Percentiles rank a stretch among this genome's conserved stretches.
Conservation (phyloP, 257 asterid genomes). For the Plantago ovata region DNA sequence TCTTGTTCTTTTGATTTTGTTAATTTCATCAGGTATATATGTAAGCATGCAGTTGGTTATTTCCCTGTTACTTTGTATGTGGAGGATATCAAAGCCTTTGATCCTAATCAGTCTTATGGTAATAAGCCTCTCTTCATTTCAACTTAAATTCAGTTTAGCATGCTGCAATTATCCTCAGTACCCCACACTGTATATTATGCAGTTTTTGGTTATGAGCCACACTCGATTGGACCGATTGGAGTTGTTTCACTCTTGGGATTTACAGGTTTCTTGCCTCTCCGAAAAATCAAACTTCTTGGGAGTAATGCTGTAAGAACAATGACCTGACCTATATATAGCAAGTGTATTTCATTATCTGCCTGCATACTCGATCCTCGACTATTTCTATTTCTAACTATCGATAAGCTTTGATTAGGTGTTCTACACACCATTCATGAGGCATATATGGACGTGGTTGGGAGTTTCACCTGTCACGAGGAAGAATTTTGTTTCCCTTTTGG, state of each 20-base stretch:
- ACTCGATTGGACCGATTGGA: conserved; percentile 95
- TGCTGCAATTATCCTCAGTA: too few relatives aligned
- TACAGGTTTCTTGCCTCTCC: conserved; percentile 80
- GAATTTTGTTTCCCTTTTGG: conserved; percentile 53
- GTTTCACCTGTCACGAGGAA: conserved; percentile 71
- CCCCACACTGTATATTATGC: too few relatives aligned
- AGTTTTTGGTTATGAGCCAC: conserved; percentile 96
- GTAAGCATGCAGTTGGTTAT: conserved; percentile 84
- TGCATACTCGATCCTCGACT: conserved; percentile 13
- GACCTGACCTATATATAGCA: neutral
- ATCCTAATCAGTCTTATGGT: conserved; percentile 93
- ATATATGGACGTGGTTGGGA: conserved; percentile 95
- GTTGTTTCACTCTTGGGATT: conserved; percentile 69
- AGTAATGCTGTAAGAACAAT: conserved; percentile 70
- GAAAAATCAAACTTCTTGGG: conserved; percentile 76
- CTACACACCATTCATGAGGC: conserved; percentile 84
- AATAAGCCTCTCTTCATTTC: conserved; percentile 8
- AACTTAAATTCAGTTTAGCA: too few relatives aligned
- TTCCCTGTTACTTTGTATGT: conserved; percentile 79
- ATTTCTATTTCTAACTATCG: conserved; percentile 17
- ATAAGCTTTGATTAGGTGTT: conserved; percentile 53
- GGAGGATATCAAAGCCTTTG: conserved; percentile 91
- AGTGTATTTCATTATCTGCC: conserved; percentile 4
- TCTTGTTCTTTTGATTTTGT: neutral
- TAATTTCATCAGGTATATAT: conserved; percentile 61